Evolutionary conservation across 805 yeast species (phyloP).

Genomic region (Yarrowia phangngaensis): DNA sequence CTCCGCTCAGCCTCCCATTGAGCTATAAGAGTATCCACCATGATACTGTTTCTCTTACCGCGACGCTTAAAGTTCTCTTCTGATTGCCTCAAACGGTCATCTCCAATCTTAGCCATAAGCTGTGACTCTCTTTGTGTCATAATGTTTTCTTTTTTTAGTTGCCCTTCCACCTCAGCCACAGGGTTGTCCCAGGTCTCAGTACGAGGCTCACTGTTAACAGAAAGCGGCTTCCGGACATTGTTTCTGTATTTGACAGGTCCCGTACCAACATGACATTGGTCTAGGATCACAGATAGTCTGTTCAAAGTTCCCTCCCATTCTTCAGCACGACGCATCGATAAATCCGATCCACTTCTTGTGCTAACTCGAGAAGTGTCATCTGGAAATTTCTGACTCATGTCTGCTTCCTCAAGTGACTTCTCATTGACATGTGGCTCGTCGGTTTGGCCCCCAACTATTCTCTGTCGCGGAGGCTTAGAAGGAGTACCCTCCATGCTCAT

Average conservation of each 20-base stretch:
- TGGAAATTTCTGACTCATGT: not conserved
- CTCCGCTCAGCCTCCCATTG: conserved; percentile 29
- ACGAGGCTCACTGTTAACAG: too few relatives aligned
- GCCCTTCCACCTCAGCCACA: conserved; percentile 7
- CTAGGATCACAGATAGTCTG: conserved; percentile 8
- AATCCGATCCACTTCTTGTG: too few relatives aligned
- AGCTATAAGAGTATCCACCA: conserved; percentile 17
- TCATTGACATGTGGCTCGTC: not conserved
- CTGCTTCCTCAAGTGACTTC: too few relatives aligned
- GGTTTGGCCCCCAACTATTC: not conserved
- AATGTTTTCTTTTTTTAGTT: conserved; percentile 4
- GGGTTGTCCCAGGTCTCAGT: conserved; percentile 18
- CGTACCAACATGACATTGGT: conserved; percentile 7
- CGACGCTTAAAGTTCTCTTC: conserved; percentile 23
- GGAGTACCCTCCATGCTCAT: conserved; percentile 2
- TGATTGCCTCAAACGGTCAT: conserved; percentile 21
- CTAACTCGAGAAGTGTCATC: not conserved
- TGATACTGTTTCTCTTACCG: conserved; percentile 17
- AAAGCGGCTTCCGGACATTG: too few relatives aligned
- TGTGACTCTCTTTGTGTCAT: not conserved
- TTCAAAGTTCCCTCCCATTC: conserved; percentile 12
- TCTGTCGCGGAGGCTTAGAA: conserved; percentile 11
- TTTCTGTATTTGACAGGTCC: too few relatives aligned
- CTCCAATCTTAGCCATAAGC: conserved; percentile 4
- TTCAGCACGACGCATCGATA: too few relatives aligned